These are phyloP conservation scores for Blastomyces gilchristii DNA, from an alignment of 2,329 filamentous ascomycete species.

Conservation along the genomic window DNA sequence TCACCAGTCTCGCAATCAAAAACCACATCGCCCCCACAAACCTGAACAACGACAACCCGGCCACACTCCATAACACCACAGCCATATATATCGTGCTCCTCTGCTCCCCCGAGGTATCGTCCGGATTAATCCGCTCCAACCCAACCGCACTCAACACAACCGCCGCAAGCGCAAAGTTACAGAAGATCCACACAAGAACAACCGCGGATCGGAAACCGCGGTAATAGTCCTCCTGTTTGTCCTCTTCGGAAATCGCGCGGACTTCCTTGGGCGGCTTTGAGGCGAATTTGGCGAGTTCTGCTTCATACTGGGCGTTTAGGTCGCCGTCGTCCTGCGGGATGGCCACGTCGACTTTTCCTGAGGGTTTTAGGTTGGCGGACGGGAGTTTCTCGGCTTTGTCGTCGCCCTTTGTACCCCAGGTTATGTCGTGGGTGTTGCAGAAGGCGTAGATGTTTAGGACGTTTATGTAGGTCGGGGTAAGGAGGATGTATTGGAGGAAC, in stretches of 20 bases:
- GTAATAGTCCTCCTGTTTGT: slow-evolving; percentile 97
- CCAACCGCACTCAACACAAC: slow-evolving; percentile 80
- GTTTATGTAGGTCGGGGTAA: slow-evolving; percentile 95
- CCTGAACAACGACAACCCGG: slow-evolving; percentile 70
- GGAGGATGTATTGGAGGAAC: slow-evolving; percentile 84
- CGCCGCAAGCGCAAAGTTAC: slow-evolving; percentile 79
- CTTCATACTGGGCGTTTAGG: slow-evolving; percentile 87
- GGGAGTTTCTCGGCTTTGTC: slow-evolving; percentile 89
- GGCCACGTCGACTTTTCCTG: slow-evolving; percentile 84
- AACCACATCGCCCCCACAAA: slow-evolving; percentile 88
- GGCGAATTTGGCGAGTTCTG: slow-evolving; percentile 64
- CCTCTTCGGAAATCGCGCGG: slow-evolving; percentile 40
- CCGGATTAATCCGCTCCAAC: slow-evolving; percentile 52
- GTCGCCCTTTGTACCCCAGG: slow-evolving; percentile 96
- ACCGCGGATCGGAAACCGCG: slow-evolving; percentile 87
- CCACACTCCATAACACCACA: slow-evolving; percentile 81
- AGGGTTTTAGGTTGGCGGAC: slow-evolving; percentile 79
- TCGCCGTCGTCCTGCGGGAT: slow-evolving; percentile 85
- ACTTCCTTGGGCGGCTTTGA: slow-evolving; percentile 64
- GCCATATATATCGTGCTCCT: slow-evolving; percentile 74
- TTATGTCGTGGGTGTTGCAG: slow-evolving; percentile 96
- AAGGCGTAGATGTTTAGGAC: slow-evolving; percentile 98
- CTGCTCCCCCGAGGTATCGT: slow-evolving; percentile 39
- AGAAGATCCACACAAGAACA: slow-evolving; percentile 92
- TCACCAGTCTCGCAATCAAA: slow-evolving; percentile 77